phyloP scores from a whole-genome alignment of 345 rosid genomes.

The Mallotus nudiflorus region DNA sequence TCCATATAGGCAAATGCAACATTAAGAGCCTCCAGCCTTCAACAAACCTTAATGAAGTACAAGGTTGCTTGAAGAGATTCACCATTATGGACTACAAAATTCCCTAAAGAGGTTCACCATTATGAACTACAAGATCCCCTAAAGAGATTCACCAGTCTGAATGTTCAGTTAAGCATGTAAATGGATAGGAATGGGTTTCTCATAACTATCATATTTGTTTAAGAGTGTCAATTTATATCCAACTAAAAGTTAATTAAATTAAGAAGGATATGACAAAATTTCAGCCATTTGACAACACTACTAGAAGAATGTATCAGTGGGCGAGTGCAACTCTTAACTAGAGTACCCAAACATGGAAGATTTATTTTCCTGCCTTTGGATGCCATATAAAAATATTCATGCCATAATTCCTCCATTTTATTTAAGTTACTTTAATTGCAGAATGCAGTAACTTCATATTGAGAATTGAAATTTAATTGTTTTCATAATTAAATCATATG shows the following conservation, averaged over 20 bases:
- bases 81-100: no score
- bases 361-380: no score
- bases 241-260: not conserved
- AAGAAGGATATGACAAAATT: not conserved
- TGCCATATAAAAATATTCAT: not conserved
- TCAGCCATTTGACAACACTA: not conserved
- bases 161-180: not conserved
- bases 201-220: not conserved
- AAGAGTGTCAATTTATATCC: not conserved
- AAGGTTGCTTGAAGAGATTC: no score
- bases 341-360: no score
- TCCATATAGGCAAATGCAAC: not conserved
- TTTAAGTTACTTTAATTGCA: not conserved
- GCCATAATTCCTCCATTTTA: not conserved
- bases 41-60: not conserved
- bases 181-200: not conserved
- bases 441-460: constrained; percentile 14
- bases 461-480: not conserved
- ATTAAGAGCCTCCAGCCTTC: not conserved
- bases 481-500: not conserved
- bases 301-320: not conserved
- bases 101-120: no score
- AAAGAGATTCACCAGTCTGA: not conserved
- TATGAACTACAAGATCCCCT: no score
- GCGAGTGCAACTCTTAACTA: not conserved